Conservation (phyloP, 352 stramenopile species). For the Peronospora farinosa region DNA sequence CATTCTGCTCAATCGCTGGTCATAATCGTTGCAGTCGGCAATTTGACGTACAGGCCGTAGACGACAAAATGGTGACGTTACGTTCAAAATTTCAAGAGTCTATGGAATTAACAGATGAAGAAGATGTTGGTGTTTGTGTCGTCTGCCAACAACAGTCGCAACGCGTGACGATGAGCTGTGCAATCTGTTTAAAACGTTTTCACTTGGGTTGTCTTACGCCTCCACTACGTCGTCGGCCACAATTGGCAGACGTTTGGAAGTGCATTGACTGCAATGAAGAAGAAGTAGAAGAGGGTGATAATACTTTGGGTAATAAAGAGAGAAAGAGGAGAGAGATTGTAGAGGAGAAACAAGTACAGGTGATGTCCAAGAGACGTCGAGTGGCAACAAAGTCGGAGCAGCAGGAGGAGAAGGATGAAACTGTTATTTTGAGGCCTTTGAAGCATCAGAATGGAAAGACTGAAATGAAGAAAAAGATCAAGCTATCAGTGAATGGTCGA, state of each 20-base stretch:
- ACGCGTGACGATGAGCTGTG: slow-evolving; percentile 44
- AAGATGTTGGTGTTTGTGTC: slow-evolving; percentile 21
- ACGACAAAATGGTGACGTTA: slow-evolving; percentile 17
- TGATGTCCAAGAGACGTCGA: slow-evolving; percentile 15
- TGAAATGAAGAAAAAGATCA: slow-evolving; percentile 28
- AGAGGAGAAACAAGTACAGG: slow-evolving; percentile 10
- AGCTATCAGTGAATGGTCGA: slow-evolving; percentile 7
- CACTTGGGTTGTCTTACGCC: slow-evolving; percentile 56
- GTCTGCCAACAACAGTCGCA: slow-evolving; percentile 36
- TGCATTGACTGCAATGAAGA: slow-evolving; percentile 30
- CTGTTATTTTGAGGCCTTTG: slow-evolving; percentile 3
- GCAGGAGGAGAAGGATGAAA: slow-evolving; percentile 2
- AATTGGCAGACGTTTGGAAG: slow-evolving; percentile 32
- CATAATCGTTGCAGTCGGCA: slow-evolving; percentile 11
- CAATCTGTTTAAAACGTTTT: slow-evolving; percentile 32
- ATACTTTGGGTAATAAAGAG: slow-evolving; percentile 1
- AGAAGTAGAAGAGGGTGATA: background rate
- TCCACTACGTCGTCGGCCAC: slow-evolving; percentile 41
- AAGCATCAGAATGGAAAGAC: slow-evolving; percentile 26
- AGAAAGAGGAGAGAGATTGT: slow-evolving; percentile 12
- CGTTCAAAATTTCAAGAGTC: slow-evolving; percentile 4
- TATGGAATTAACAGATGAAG: slow-evolving; percentile 2
- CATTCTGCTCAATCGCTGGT: background rate
- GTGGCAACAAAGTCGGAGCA: slow-evolving; percentile 4
- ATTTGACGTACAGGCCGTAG: slow-evolving; percentile 10